Evolutionary conservation across 495 filamentous ascomycete genomes (phyloP).

Genomic region (Trichoderma parareesei): DNA sequence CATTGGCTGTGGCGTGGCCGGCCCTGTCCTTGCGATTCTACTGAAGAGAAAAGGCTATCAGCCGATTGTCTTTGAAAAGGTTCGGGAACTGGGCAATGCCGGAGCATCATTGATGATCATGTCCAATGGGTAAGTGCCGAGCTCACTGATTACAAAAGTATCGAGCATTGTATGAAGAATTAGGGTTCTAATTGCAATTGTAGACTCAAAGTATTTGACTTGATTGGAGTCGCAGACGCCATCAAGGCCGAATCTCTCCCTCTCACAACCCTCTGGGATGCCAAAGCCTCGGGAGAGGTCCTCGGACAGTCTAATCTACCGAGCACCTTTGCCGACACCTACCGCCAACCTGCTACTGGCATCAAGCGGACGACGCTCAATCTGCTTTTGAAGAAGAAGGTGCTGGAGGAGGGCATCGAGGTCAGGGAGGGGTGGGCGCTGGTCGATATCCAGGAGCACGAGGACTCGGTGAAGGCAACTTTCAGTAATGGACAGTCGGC

Average conservation of each 20-base stretch:
- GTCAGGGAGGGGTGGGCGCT: constrained; percentile 17
- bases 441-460: constrained; percentile 12
- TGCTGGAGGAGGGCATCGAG: constrained; percentile 12
- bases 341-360: constrained; percentile 14
- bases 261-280: constrained; percentile 3
- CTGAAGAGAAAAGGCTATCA: constrained; percentile 20
- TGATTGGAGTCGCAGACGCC: constrained; percentile 6
- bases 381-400: constrained; percentile 13
- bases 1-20: constrained; percentile 21
- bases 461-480: constrained; percentile 14
- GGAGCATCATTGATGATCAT: constrained; percentile 21
- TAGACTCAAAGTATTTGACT: constrained; percentile 13
- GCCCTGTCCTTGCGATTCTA: constrained; percentile 19
- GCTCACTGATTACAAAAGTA: background rate
- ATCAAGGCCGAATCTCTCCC: constrained; percentile 4
- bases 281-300: constrained; percentile 2
- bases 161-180: background rate
- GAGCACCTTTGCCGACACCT: constrained; percentile 8
- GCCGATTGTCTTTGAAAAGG: constrained; percentile 23
- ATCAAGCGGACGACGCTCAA: constrained; percentile 14
- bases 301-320: constrained; percentile 13
- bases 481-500: constrained; percentile 13
- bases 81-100: constrained; percentile 16
- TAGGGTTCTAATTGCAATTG: background rate
- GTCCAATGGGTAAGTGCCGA: constrained; percentile 19